Evolutionary conservation across 768 basidiomycete species (phyloP).

Genomic region (Lactarius hatsudake): DNA sequence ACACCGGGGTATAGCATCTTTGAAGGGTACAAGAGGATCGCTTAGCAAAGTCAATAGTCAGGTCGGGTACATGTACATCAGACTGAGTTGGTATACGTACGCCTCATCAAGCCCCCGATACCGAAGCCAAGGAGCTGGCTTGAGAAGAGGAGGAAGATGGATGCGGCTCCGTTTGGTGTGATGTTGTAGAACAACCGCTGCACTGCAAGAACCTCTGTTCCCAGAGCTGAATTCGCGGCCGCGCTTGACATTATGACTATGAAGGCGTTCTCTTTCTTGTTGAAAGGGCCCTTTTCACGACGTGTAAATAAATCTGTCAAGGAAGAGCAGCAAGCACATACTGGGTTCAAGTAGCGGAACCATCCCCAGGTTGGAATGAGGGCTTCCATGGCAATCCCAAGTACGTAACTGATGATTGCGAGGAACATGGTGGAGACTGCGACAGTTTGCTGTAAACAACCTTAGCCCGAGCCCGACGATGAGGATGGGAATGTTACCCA

Average conservation of each 20-base stretch:
- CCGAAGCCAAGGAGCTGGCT: slow-evolving; percentile 47
- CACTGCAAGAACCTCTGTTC: slow-evolving; percentile 52
- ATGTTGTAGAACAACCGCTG: slow-evolving; percentile 47
- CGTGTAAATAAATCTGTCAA: neutral
- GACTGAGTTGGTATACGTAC: slow-evolving; percentile 32
- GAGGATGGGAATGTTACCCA: slow-evolving; percentile 27
- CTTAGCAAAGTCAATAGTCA: slow-evolving; percentile 29
- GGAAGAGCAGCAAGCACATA: slow-evolving; percentile 28
- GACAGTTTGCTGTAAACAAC: slow-evolving; percentile 46
- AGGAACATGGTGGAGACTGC: slow-evolving; percentile 53
- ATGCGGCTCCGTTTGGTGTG: slow-evolving; percentile 44
- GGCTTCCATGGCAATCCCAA: slow-evolving; percentile 47
- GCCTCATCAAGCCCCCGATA: slow-evolving; percentile 51
- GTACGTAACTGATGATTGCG: slow-evolving; percentile 47
- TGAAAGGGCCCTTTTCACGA: slow-evolving; percentile 47
- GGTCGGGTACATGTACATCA: neutral
- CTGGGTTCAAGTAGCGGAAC: slow-evolving; percentile 53
- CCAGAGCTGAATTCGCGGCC: slow-evolving; percentile 52
- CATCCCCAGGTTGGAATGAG: slow-evolving; percentile 44
- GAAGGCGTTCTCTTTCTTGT: slow-evolving; percentile 59
- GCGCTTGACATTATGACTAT: slow-evolving; percentile 59
- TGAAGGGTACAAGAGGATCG: slow-evolving; percentile 50
- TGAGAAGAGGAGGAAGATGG: slow-evolving; percentile 44
- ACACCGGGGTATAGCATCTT: slow-evolving; percentile 51
- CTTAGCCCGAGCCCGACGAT: neutral